Base-by-base conservation (phyloP, 2,329 filamentous ascomycete genomes). In the Ramularia endophylla region DNA sequence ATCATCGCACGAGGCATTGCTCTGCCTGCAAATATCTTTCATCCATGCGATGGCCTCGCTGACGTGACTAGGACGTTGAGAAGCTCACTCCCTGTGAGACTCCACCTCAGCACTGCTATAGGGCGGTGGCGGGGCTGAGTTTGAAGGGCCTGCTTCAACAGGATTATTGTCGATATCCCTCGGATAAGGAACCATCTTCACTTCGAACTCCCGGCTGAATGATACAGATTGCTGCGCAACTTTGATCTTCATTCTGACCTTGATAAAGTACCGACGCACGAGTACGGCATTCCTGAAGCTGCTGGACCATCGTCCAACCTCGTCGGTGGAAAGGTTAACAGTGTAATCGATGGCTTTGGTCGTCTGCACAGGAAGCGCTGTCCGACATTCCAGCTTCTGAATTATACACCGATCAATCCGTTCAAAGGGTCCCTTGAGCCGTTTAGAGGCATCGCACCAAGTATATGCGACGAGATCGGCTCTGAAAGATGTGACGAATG, bases 251-350 rank as follows among this genome's bases (percentile, higher is more conserved):
- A 50, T 43, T 2, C 38, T 28, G 18, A 52, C 33, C 12, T 41
- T 43, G n/a, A 52, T 13, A 5, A 32, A 28, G 29, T 52, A 52
- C 9, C 31, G 27, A 17, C 50, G 40, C 13, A 45, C 43, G 11
- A 50, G 17, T 19, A 48, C 45, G 13, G 40, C 36, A 29, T 52
- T 47, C 8, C 27, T 37, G 39, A 52, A 52, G 3, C 47, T 48
- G 32, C 40, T 45, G 6, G 39, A 17, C 15, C 38, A 37, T 8
- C 29, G 16, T 27, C 11, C 25, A 8, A 52, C 32, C 1, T 13
- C 35, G 12, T 44, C 44, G 13, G 40, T 39, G 8, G 27, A 34
- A 12, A 50, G 33, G 6, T 9, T 27, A 2, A 36, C 34, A 11
- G 44, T 40, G 17, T 48, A 41, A n/a, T 47, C 43, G 13, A 43